Evolutionary conservation across 1,284 basidiomycete genomes (phyloP), one percentile per base, ranked within the genome.

Genomic region (Coriolopsis trogii): DNA sequence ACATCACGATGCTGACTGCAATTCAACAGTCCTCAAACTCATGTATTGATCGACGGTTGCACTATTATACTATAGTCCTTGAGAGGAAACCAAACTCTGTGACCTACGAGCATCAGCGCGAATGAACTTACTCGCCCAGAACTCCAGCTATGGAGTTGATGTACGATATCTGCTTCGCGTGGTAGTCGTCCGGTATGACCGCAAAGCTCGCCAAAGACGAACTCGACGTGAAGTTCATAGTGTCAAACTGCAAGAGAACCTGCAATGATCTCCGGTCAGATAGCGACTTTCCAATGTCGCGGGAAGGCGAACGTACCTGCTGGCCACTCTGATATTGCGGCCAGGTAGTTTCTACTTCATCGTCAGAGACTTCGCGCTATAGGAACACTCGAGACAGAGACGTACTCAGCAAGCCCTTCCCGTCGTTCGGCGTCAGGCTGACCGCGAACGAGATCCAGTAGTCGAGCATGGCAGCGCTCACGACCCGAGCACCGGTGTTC

Each of bases 391-490:
- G 20, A 24, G 28, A 18, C 8, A 20, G 29, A 8, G 15, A 63
- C 66, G 45, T 62, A 28, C 44, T 78, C 76, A 71, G 33, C 51
- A 60, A 58, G 24, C 79, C 79, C 25, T 64, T 67, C 5, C 73
- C 73, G 51, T 81, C 79, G 51, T 81, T 82, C 6, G 79, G 79
- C 40, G 77, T 70, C 21, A 79, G 62, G 30, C 71, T 75, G 7
- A 71, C 74, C 0, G 73, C 74, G 52, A 81, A 82, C 0, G 79
- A 80, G 15, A 81, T 65, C 78, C 79, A 81, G 46, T 80, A 81
- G 49, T 81, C 75, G 51, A 78, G 72, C 72, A 81, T 78, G 12
- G 36, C 38, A 6, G 41, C 61, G 52, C 75, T 77, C 3, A 80
- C 52, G 10, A 44, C 45, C 21, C 53, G 46, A 3, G 65, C 63